Percentiles rank a stretch among this genome's conserved stretches.
phyloP scores from a whole-genome alignment of 1,284 basidiomycete genomes.

The Rugosomyces carneus region DNA sequence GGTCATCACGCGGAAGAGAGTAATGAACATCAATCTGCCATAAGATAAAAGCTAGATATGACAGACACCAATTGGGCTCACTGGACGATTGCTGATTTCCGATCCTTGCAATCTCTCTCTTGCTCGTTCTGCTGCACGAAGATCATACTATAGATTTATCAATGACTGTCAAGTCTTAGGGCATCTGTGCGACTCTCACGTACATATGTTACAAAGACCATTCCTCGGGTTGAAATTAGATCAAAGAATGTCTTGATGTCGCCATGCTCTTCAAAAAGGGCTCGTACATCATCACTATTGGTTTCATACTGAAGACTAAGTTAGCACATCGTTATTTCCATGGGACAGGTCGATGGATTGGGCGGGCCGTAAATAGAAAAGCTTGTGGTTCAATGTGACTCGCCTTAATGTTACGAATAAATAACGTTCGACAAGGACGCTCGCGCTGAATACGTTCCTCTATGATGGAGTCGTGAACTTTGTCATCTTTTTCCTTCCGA shows the following conservation, averaged over 20 bases:
- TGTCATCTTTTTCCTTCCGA: constrained; percentile 73
- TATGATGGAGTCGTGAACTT: constrained; percentile 81
- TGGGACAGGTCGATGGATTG: constrained; percentile 6
- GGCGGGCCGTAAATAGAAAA: not conserved
- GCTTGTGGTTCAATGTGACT: constrained; percentile 33
- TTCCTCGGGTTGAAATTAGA: constrained; percentile 86
- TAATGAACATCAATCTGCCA: constrained; percentile 95
- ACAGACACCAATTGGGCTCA: constrained; percentile 36
- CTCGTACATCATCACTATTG: constrained; percentile 75
- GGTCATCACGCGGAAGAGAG: constrained; percentile 88
- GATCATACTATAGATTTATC: constrained; percentile 66
- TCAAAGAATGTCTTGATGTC: constrained; percentile 98
- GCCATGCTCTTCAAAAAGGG: constrained; percentile 85
- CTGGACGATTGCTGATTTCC: constrained; percentile 77
- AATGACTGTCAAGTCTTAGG: constrained; percentile 9
- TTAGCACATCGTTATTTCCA: constrained; percentile 11
- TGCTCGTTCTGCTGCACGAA: constrained; percentile 87
- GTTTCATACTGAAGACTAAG: constrained; percentile 75
- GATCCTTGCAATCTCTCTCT: constrained; percentile 83
- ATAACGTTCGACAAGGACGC: constrained; percentile 90
- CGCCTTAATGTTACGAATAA: constrained; percentile 96
- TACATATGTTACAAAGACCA: constrained; percentile 97
- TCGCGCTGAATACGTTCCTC: constrained; percentile 88
- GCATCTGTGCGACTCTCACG: constrained; percentile 32
- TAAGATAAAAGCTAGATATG: constrained; percentile 14